Conservation (phyloP, 2,329 filamentous ascomycete species). For the Juglanconis sp. region DNA sequence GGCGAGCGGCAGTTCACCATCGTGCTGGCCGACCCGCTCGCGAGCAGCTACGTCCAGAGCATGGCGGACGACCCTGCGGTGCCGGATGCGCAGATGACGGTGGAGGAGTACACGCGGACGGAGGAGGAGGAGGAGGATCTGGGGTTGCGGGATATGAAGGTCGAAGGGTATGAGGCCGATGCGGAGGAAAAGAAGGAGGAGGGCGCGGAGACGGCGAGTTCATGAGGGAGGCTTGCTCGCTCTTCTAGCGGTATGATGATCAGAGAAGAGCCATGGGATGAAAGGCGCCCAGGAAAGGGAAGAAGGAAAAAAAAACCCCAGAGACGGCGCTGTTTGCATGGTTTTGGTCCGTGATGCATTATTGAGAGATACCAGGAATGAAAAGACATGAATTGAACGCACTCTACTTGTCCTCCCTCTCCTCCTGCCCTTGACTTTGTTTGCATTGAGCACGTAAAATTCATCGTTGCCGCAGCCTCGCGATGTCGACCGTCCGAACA, state of each 20-base stretch:
- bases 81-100: constrained; percentile 74
- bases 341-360: not conserved
- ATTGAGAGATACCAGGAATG: not conserved
- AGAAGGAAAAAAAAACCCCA: not conserved
- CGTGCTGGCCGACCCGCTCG: constrained; percentile 81
- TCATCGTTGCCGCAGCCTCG: no score
- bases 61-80: constrained; percentile 68
- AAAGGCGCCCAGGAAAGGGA: no score
- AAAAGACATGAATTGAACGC: not conserved
- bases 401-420: no score
- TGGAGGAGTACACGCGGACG: constrained; percentile 81
- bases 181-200: constrained; percentile 21
- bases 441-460: no score
- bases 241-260: not conserved
- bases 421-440: no score
- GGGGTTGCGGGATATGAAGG: constrained; percentile 88
- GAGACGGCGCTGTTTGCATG: not conserved
- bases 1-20: constrained; percentile 80
- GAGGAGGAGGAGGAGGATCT: constrained; percentile 92
- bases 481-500: no score
- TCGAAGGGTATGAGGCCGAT: constrained; percentile 70
- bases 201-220: constrained; percentile 21
- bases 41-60: constrained; percentile 91
- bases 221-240: constrained; percentile 2
- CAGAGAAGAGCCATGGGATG: no score